Evolutionary conservation across 1,284 basidiomycete species (phyloP), one percentile per base, ranked within the genome.

Genomic region (Cutaneotrichosporon cutaneum): DNA sequence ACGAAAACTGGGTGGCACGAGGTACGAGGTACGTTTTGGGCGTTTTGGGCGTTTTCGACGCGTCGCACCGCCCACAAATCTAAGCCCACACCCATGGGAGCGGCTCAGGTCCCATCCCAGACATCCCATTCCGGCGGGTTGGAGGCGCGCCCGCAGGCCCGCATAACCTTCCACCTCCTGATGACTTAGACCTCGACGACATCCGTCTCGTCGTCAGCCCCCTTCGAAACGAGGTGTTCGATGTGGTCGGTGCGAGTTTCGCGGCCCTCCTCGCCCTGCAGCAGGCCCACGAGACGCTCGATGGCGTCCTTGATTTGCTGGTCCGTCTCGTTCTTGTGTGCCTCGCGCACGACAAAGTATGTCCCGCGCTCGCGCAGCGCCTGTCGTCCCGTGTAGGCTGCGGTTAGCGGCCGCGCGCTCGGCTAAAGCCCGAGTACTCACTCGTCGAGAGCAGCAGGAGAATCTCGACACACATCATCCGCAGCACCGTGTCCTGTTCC

Each of bases 391-490:
- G 89, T 90, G 42, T 88, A 86, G 0, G 90, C 79, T 80, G 58
- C 6, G 7, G 54, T 63, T 26, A 61, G 52, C 18, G 16, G 30
- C 9, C 21, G 16, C n/a, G 33, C 22, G 4, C 22, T 36, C 24
- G 26, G 45, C n/a, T n/a, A n/a, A 18, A 9, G 22, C n/a, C 22
- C 21, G 30, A 13, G 8, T 8, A 77, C 77, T 68, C 58, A 80
- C 79, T 94, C 4, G 94, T 92, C 68, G 90, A 92, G 0, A 99
- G 83, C 39, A 99, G 81, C 0, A 98, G 83, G 14, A 99, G 82
- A 0, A 91, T 90, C 79, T 99, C 96, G 14, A 98, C 82, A 68
- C 92, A 89, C 61, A 88, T 93, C 55, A 92, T 82, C 0, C 96
- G 87, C 45, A 98, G 83, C 1, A 85, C 86, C 0, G 86, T 72